Base-by-base conservation (phyloP, 2,329 filamentous ascomycete species). In the Blastomyces gilchristii region DNA sequence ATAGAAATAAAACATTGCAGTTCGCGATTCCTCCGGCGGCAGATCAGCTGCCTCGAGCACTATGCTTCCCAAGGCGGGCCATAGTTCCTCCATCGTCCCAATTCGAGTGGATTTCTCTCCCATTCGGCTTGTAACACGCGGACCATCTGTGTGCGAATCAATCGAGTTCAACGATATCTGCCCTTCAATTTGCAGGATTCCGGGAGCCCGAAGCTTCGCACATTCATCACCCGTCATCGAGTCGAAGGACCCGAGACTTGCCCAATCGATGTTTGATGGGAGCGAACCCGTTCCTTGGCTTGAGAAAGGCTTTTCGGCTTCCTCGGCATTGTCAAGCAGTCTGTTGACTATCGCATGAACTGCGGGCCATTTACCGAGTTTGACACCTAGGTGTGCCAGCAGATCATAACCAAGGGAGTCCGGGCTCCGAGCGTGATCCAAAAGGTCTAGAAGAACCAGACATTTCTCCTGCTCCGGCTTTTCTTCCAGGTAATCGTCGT, bases 1-100 rank as follows among this genome's bases (percentile, higher is more conserved):
- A 65, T 76, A 75, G 8, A 80, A 77, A 60, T 73, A 74, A 60
- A 74, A 74, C 78, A 81, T 80, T 50, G 75, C 73, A 14, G 70
- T 49, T 54, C 74, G 72, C 7, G 73, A 72, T 62, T 77, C 69
- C 25, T 71, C 70, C 3, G 69, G 61, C 3, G 72, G 63, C 14
- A 67, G 65, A 66, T 77, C 74, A n/a, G 76, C 72, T 60, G 78
- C 75, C 52, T 72, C 67, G n/a, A 80, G 66, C 25, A 79, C 71
- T 60, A 81, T 73, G 56, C 67, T 69, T 5, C 76, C 76, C 39
- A 78, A 67, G 45, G 69, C 75, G 64, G 72, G 69, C 70, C 76
- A 76, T 22, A 79, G 66, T 62, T 78, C 71, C 11, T 71, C 71
- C 71, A 77, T 71, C 16, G 73, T 68, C 8, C 63, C 64, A 31